A percentile compares a stretch with the other conserved stretches of the same genome.
Conservation (phyloP, 371 early-diverging fungal genomes). For the Rhizopus arrhizus region DNA sequence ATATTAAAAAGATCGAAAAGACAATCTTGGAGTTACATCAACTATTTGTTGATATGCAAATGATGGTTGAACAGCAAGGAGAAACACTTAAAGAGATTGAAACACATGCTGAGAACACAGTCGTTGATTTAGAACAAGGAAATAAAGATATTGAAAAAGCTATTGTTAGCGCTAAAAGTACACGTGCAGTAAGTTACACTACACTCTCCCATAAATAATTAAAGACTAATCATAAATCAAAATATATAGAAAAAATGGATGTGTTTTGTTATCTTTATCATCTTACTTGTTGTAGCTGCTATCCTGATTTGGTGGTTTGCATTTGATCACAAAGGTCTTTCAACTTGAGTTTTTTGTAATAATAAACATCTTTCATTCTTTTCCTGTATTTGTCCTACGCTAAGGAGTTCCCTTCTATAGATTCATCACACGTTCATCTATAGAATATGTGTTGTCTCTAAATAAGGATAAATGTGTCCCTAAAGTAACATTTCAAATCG, state of each 20-base stretch:
- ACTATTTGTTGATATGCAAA: conserved; percentile 87
- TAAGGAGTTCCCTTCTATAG: conserved; percentile 77
- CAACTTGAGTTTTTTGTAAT: conserved; percentile 72
- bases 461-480: too few species aligned
- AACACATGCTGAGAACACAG: conserved; percentile 62
- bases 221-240: not conserved
- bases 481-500: too few species aligned
- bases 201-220: not conserved
- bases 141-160: conserved; percentile 69
- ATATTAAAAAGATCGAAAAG: conserved; percentile 85
- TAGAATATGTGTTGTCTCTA: too few species aligned
- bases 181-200: conserved; percentile 61
- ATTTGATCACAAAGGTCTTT: conserved; percentile 17
- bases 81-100: conserved; percentile 74
- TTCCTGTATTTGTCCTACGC: conserved; percentile 39
- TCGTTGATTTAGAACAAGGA: conserved; percentile 69
- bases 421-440: conserved; percentile 62
- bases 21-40: conserved; percentile 85
- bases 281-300: conserved; percentile 48
- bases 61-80: conserved; percentile 80
- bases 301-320: conserved; percentile 53
- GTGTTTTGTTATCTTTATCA: conserved; percentile 53
- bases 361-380: conserved; percentile 68
- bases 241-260: conserved; percentile 61
- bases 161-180: conserved; percentile 66